A percentile compares a stretch with the other conserved stretches of the same genome.
Conservation (phyloP, 306 rosid species). For the Macrotyloma uniflorum region DNA sequence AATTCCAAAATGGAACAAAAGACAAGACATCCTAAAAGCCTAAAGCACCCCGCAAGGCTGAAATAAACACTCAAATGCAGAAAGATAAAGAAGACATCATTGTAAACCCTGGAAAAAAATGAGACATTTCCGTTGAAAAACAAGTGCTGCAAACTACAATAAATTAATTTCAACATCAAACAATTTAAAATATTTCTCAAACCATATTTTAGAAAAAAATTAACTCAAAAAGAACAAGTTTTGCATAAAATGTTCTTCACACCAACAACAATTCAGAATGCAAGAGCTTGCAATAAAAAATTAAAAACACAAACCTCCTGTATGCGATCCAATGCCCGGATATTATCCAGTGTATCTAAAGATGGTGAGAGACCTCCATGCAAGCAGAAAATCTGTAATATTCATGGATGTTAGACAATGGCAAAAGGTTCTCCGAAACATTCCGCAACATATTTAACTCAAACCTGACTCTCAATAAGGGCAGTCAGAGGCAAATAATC, state of each 20-base stretch:
- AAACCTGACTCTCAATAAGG: slow-evolving; percentile 98
- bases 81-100: slow-evolving; percentile 23
- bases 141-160: slow-evolving; percentile 2
- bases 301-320: slow-evolving; percentile 71
- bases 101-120: neutral
- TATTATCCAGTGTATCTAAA: slow-evolving; percentile 91
- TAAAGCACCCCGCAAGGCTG: slow-evolving; percentile 9
- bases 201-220: slow-evolving; percentile 8
- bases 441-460: slow-evolving; percentile 38
- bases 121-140: slow-evolving; percentile 18
- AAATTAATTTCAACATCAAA: slow-evolving; percentile 13
- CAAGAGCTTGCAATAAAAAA: slow-evolving; percentile 22
- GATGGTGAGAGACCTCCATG: slow-evolving; percentile 99
- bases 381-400: slow-evolving; percentile 85
- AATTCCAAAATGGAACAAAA: neutral
- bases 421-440: slow-evolving; percentile 20
- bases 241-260: slow-evolving; percentile 14
- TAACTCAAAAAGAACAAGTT: neutral
- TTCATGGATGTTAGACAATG: slow-evolving; percentile 38
- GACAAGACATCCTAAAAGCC: slow-evolving; percentile 29
- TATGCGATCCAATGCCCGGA: slow-evolving; percentile 91
- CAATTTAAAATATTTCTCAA: neutral
- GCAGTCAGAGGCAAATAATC: slow-evolving; percentile 98
- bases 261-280: slow-evolving; percentile 14
- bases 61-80: slow-evolving; percentile 9